Evolutionary conservation across 495 filamentous ascomycete genomes (phyloP), one percentile per base, ranked within the genome.

Genomic region (Aspergillus olivimuriae): DNA sequence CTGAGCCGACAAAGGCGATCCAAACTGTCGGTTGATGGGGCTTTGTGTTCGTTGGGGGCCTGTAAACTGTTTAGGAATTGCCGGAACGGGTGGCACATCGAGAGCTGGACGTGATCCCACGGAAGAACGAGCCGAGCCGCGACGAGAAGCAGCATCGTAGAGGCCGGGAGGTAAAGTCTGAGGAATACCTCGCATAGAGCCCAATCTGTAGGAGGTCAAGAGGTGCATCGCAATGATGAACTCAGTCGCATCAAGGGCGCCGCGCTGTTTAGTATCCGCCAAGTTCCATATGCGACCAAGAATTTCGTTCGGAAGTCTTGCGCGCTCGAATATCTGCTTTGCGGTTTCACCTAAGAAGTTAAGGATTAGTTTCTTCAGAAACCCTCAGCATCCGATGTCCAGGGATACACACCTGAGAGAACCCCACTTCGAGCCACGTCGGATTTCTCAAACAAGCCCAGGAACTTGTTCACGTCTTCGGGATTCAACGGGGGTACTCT

Each of bases 201-300:
- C 86, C 17, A 80, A 85, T 68, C 91, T 95, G 61, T 82, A 89
- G 5, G 90, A 95, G 4, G 86, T 86, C 40, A 98, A 72, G 21
- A 98, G 74, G 68, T 98, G 92, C 92, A 98, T 98, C 9, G 94
- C 91, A 53, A 98, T 92, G 53, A 96, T 84, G 61, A 98, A 98
- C 47, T 97, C 92, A 10, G 89, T 91, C 51, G 80, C 72, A 48
- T 86, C 86, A n/a, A 98, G 77, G 24, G 81, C 82, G 19, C 92
- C 94, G 40, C 89, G 80, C 60, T 95, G 87, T 58, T 95, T 87
- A 1, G 86, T 89, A 63, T 98, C 92, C 8, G 89, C 83, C 36
- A 98, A 75, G 54, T 84, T 88, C 92, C 92, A 98, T 61, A 98
- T 96, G 40, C 84, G 81, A 9, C 88, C 92, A 15, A 98, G 74